These are phyloP conservation scores for Triadica sebifera DNA, from an alignment of 345 rosid species.

Conservation along the genomic window DNA sequence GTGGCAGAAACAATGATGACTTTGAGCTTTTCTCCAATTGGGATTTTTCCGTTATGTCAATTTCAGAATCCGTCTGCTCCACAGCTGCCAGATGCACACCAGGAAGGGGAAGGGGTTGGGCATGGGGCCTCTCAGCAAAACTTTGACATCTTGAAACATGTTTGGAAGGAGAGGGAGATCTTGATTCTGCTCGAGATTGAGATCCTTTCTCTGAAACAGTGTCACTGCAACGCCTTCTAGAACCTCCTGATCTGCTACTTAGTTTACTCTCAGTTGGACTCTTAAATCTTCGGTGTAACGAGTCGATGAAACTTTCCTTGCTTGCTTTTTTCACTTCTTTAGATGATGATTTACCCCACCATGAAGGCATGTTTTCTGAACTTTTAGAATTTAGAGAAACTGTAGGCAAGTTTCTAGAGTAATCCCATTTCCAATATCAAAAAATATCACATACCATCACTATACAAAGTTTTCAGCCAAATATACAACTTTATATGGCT, in stretches of 20 bases:
- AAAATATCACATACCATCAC: neutral
- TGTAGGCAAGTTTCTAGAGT: conserved; percentile 16
- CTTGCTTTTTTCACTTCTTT: conserved; percentile 30
- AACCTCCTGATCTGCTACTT: conserved; percentile 21
- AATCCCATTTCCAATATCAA: conserved; percentile 13
- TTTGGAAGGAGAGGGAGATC: conserved; percentile 30
- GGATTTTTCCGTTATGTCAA: conserved; percentile 13
- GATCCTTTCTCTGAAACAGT: conserved; percentile 24
- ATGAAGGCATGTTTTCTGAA: conserved; percentile 38
- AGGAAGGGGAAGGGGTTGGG: conserved; percentile 39
- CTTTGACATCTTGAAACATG: conserved; percentile 33
- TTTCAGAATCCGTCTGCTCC: conserved; percentile 23
- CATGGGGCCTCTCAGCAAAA: conserved; percentile 28
- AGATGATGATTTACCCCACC: conserved; percentile 22
- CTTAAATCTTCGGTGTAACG: conserved; percentile 27
- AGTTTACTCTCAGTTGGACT: conserved; percentile 19
- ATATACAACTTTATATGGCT: conserved; percentile 12
- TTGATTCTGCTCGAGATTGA: conserved; percentile 26
- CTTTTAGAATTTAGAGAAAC: conserved; percentile 2
- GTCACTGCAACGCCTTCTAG: conserved; percentile 17
- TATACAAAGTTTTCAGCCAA: conserved; percentile 1
- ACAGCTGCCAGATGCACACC: conserved; percentile 7
- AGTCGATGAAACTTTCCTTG: conserved; percentile 31
- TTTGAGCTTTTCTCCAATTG: conserved; percentile 15
- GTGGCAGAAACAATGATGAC: conserved; percentile 16